Evolutionary conservation across 2,329 filamentous ascomycete genomes (phyloP).

Genomic region (Ascochyta koolunga): DNA sequence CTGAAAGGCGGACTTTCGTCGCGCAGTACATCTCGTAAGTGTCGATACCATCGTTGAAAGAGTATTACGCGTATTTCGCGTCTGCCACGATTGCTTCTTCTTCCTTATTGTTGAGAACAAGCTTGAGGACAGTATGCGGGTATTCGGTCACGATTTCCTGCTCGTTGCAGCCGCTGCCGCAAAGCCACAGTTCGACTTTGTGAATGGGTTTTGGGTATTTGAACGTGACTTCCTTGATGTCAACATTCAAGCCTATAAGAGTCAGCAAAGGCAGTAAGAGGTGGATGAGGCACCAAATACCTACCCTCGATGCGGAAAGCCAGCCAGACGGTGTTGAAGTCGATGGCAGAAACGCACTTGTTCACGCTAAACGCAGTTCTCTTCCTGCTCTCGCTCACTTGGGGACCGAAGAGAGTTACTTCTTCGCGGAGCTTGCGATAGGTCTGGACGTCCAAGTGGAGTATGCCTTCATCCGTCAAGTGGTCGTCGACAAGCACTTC

Average conservation of each 20-base stretch:
- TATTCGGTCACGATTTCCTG: not conserved
- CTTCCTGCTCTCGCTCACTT: not conserved
- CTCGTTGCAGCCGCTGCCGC: not conserved
- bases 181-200: not conserved
- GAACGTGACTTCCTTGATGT: not conserved
- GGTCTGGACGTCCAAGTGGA: not conserved
- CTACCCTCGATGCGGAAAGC: not conserved
- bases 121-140: not conserved
- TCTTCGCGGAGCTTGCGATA: not conserved
- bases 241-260: not conserved
- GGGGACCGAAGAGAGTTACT: not conserved
- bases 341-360: not conserved
- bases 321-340: not conserved
- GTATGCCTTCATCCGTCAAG: not conserved
- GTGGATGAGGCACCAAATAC: too few relatives aligned
- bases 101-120: not conserved
- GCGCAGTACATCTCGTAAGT: not conserved
- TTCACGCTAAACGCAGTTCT: not conserved
- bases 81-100: not conserved
- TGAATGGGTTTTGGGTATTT: not conserved
- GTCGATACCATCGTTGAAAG: not conserved
- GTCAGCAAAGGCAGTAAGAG: not conserved
- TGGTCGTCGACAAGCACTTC: not conserved
- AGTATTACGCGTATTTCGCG: constrained; percentile 1
- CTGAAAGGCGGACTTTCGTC: not conserved